These are phyloP conservation scores for Davidsoniella neocaledoniae DNA, from an alignment of 2,329 filamentous ascomycete species.

Conservation along the genomic window DNA sequence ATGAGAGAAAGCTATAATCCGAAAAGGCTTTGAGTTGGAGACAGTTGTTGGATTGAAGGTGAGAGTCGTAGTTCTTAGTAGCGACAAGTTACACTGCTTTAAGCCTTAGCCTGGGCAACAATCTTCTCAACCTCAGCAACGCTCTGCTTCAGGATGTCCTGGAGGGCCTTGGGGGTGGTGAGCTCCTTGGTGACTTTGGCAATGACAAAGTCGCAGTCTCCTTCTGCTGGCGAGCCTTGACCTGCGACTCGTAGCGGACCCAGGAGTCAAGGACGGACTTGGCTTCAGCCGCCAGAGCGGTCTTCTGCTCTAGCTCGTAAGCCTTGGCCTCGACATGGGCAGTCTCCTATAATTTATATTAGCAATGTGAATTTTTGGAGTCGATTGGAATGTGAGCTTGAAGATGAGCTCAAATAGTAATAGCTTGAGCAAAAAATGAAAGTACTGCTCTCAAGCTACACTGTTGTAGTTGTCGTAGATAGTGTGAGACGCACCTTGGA, in stretches of 20 bases:
- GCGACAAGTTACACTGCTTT: background rate
- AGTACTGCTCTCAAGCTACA: background rate
- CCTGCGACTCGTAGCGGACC: slow-evolving; percentile 96
- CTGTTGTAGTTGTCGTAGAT: background rate
- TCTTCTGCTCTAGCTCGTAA: slow-evolving; percentile 94
- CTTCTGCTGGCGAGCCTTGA: slow-evolving; percentile 96
- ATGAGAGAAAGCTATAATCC: background rate
- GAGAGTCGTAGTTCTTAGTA: background rate
- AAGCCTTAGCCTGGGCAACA: slow-evolving; percentile 14
- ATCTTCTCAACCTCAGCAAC: slow-evolving; percentile 90
- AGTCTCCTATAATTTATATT: slow-evolving; percentile 53
- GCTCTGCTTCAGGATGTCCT: slow-evolving; percentile 97
- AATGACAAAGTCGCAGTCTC: slow-evolving; percentile 90
- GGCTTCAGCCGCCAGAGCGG: slow-evolving; percentile 77
- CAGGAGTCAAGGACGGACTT: slow-evolving; percentile 94
- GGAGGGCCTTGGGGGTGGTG: slow-evolving; percentile 89
- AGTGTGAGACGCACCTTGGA: slow-evolving; percentile 60
- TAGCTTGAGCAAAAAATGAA: background rate
- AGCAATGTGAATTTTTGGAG: background rate
- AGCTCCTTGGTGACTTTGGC: slow-evolving; percentile 98
- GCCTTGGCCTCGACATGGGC: slow-evolving; percentile 89
- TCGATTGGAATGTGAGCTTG: background rate
- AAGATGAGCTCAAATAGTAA: background rate
- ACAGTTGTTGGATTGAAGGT: no score
- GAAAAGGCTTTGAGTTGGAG: no score